phyloP scores from a whole-genome alignment of 495 filamentous ascomycete genomes.

The Penicillium maclennaniae region DNA sequence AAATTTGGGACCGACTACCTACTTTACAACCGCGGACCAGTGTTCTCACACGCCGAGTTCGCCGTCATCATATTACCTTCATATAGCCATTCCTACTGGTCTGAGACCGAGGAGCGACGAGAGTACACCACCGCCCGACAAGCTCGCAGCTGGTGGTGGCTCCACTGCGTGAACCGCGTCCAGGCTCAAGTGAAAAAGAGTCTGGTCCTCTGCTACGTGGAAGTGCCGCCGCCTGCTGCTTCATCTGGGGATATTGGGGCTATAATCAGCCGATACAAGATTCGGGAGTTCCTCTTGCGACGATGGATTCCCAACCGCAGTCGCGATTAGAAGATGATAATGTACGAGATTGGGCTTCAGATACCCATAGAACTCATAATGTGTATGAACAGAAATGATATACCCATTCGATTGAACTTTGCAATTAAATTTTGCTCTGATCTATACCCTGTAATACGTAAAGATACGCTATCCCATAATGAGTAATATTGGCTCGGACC shows the following conservation, averaged over 20 bases:
- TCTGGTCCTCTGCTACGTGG: conserved; percentile 82
- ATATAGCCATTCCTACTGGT: conserved; percentile 75
- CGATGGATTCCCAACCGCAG: conserved; percentile 82
- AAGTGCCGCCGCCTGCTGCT: conserved; percentile 68
- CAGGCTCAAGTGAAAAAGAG: conserved; percentile 85
- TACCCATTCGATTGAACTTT: background rate
- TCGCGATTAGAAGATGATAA: conserved; percentile 51
- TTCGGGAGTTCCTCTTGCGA: conserved; percentile 76
- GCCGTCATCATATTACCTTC: conserved; percentile 79
- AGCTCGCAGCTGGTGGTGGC: conserved; percentile 77
- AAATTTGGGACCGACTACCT: conserved; percentile 95
- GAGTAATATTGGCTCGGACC: conserved; percentile 31
- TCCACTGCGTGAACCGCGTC: conserved; percentile 90
- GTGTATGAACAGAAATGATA: background rate
- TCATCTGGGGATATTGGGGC: conserved; percentile 52
- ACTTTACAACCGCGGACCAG: conserved; percentile 91
- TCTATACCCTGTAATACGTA: background rate
- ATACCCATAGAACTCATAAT: conserved; percentile 10
- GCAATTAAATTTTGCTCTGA: background rate
- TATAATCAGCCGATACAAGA: conserved; percentile 65
- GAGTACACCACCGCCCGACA: conserved; percentile 45
- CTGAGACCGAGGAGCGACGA: conserved; percentile 43
- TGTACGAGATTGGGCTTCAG: conserved; percentile 12
- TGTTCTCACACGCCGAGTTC: conserved; percentile 92
- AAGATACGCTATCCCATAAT: conserved; percentile 20